Percentiles rank a stretch among this genome's conserved stretches.
phyloP scores from a whole-genome alignment of 2,329 filamentous ascomycete species.

The Trichoderma sp. region DNA sequence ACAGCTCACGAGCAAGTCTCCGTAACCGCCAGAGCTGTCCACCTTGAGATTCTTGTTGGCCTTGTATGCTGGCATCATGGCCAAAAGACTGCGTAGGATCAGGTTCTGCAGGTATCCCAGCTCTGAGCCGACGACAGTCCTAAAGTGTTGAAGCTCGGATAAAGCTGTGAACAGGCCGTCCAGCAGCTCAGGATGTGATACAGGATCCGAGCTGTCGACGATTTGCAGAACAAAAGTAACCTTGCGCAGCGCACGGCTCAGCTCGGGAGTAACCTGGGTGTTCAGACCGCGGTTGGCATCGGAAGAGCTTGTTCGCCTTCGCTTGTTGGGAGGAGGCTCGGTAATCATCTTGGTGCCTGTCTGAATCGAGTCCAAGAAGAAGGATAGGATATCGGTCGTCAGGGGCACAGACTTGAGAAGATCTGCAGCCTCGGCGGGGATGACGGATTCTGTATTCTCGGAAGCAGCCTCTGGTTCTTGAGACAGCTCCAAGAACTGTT shows the following conservation, averaged over 20 bases:
- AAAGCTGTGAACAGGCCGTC: slow-evolving; percentile 78
- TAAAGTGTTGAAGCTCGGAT: slow-evolving; percentile 83
- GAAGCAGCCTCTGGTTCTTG: slow-evolving; percentile 39
- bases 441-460: slow-evolving; percentile 35
- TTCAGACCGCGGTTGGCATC: slow-evolving; percentile 61
- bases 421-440: slow-evolving; percentile 64
- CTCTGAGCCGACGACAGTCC: slow-evolving; percentile 77
- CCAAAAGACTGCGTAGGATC: slow-evolving; percentile 75
- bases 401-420: slow-evolving; percentile 72
- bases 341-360: slow-evolving; percentile 70
- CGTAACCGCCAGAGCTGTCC: slow-evolving; percentile 76
- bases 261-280: slow-evolving; percentile 61
- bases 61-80: slow-evolving; percentile 79
- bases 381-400: slow-evolving; percentile 67
- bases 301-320: slow-evolving; percentile 73
- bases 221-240: slow-evolving; percentile 87
- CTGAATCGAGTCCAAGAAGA: slow-evolving; percentile 72
- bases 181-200: slow-evolving; percentile 72
- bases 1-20: slow-evolving; percentile 89
- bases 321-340: slow-evolving; percentile 71
- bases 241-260: slow-evolving; percentile 67
- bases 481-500: slow-evolving; percentile 61
- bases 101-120: slow-evolving; percentile 87
- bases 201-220: slow-evolving; percentile 75
- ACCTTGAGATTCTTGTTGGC: slow-evolving; percentile 60